Evolutionary conservation across 306 rosid species (phyloP), one percentile per base, ranked within the genome.

Genomic region (Sophora flavescens): DNA sequence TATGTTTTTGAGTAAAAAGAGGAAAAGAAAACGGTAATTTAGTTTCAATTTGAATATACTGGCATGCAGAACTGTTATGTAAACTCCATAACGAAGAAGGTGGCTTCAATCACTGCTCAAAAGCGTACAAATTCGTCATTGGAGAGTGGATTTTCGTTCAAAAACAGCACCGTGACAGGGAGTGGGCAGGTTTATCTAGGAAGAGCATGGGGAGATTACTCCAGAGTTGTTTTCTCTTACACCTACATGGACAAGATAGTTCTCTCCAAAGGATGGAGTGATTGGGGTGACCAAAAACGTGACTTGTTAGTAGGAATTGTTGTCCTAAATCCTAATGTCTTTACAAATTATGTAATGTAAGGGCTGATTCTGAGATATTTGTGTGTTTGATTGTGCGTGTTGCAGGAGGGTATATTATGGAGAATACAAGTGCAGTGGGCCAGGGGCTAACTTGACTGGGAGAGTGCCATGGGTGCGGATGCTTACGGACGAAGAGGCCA

Each of bases 171-270:
- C 0, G 68, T 90, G 7, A 82, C 87, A 7, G 96, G 97, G 4
- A 82, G 80, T 67, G 96, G 93, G 3, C 87, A 77, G 2, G 78
- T 84, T n/a, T 90, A 84, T 74, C 89, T 92, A 3, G 92, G 97
- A 77, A 85, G 97, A 74, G 93, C 97, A 5, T 92, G 96, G 96
- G 92, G 92, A 9, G 90, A 92, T 65, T 90, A 88, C 78, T 92
- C 93, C 2, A 84, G 88, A 71, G 96, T 92, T 61, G 88, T 92
- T 16, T 92, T 87, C 78, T 90, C 89, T 38, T 88, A 63, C 87
- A 85, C 93, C n/a, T 90, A 42, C 80, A 76, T 92, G 93, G 92
- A 92, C 77, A 84, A 79, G 13, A 65, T 77, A 62, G 93, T 90
- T 62, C 76, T 77, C 50, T 80, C 91, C 33, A 78, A 82, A 74